A percentile compares a stretch with the other conserved stretches of the same genome.
Evolutionary conservation across 2,329 filamentous ascomycete genomes (phyloP).

Genomic region (Fusarium mexicanum): DNA sequence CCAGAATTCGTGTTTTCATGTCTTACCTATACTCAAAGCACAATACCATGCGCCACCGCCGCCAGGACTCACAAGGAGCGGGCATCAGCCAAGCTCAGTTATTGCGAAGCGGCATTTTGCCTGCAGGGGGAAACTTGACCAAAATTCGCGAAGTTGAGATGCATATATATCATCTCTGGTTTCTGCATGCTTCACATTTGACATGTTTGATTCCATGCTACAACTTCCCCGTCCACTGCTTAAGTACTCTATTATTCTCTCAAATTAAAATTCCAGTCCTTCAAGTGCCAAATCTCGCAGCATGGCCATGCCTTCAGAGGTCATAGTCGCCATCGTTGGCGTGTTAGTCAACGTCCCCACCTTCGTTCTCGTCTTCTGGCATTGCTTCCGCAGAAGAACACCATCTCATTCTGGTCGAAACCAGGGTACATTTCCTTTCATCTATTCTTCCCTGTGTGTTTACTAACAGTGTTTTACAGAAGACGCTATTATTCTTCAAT

Average conservation of each 20-base stretch:
- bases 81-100: too few species aligned
- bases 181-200: background rate
- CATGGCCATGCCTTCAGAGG: background rate
- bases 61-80: background rate
- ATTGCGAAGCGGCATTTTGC: too few species aligned
- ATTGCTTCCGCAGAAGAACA: background rate
- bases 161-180: background rate
- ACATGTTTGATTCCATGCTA: too few species aligned
- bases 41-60: background rate
- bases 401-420: fast-evolving
- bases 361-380: conserved; percentile 6
- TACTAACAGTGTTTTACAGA: too few species aligned
- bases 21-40: background rate
- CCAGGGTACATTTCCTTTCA: background rate
- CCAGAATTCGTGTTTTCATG: background rate
- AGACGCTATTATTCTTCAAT: fast-evolving
- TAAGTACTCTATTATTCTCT: background rate
- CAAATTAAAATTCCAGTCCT: fast-evolving
- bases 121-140: too few species aligned
- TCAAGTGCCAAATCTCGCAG: fast-evolving
- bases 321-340: background rate
- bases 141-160: background rate
- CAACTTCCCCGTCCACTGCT: fast-evolving
- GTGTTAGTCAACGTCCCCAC: conserved; percentile 14
- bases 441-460: fast-evolving